phyloP scores from a whole-genome alignment of 352 stramenopile genomes.

The Phytophthora tentaculata region DNA sequence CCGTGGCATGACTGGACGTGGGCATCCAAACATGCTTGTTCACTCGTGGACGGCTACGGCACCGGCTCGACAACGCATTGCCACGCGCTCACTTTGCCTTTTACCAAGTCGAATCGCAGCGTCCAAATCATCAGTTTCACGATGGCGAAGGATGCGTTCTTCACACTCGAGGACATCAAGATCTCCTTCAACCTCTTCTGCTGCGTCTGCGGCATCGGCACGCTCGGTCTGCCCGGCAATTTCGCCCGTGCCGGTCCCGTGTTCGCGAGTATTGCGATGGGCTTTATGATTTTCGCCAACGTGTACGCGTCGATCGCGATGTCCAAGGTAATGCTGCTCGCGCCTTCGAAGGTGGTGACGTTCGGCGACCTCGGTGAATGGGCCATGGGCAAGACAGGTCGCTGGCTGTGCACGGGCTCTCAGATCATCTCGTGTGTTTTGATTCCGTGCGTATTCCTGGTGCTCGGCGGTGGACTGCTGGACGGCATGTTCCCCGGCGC shows the following conservation, averaged over 20 bases:
- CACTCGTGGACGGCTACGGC: not conserved
- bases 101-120: constrained; percentile 15
- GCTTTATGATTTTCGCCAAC: constrained; percentile 60
- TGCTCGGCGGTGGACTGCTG: constrained; percentile 36
- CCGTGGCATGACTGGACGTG: constrained; percentile 30
- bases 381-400: constrained; percentile 39
- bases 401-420: constrained; percentile 47
- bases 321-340: constrained; percentile 40
- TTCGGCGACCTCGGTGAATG: constrained; percentile 40
- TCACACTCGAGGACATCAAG: constrained; percentile 35
- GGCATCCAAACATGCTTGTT: constrained; percentile 13
- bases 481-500: constrained; percentile 45
- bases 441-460: constrained; percentile 40
- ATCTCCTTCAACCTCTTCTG: constrained; percentile 49
- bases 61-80: constrained; percentile 12
- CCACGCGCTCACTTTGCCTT: constrained; percentile 20
- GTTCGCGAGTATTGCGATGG: constrained; percentile 46
- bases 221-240: constrained; percentile 63
- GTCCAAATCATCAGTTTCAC: constrained; percentile 30
- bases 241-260: constrained; percentile 55
- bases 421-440: constrained; percentile 49
- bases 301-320: constrained; percentile 38
- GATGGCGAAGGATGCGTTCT: constrained; percentile 40
- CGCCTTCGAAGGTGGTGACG: constrained; percentile 25
- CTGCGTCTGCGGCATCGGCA: constrained; percentile 64